Conservation (phyloP, 257 asterid genomes). For the Gentiana macrophylla region DNA sequence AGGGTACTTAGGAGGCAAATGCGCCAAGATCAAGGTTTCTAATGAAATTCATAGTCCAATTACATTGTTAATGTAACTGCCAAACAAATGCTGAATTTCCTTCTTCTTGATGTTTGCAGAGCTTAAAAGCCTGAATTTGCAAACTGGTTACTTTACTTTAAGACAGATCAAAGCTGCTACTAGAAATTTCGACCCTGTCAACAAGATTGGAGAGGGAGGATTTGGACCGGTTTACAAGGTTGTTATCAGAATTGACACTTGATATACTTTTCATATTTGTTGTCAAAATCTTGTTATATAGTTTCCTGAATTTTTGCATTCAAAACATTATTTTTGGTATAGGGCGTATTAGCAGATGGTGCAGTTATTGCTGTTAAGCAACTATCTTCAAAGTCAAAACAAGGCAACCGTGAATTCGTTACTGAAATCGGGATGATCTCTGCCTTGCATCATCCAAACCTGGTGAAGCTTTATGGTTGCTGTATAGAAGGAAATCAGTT, state of each 20-base stretch:
- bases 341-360: slow-evolving; percentile 36
- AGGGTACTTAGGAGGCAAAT: slow-evolving; percentile 50
- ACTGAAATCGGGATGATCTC: slow-evolving; percentile 44
- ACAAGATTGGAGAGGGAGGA: slow-evolving; percentile 45
- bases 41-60: too few species aligned
- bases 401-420: slow-evolving; percentile 37
- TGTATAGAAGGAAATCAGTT: slow-evolving; percentile 44
- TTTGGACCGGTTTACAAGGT: slow-evolving; percentile 45
- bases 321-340: background rate
- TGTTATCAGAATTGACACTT: background rate
- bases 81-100: background rate
- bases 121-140: slow-evolving; percentile 31
- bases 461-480: slow-evolving; percentile 38
- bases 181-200: slow-evolving; percentile 25
- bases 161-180: slow-evolving; percentile 38
- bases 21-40: slow-evolving; percentile 45
- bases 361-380: slow-evolving; percentile 32
- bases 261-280: background rate
- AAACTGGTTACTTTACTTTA: slow-evolving; percentile 33
- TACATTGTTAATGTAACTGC: background rate
- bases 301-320: too few species aligned
- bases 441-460: slow-evolving; percentile 40
- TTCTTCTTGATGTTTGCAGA: slow-evolving; percentile 13
- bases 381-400: slow-evolving; percentile 37
- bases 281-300: background rate